A percentile compares a stretch with the other conserved stretches of the same genome.
Conservation (phyloP, 495 filamentous ascomycete genomes). For the Acidomyces sp. region DNA sequence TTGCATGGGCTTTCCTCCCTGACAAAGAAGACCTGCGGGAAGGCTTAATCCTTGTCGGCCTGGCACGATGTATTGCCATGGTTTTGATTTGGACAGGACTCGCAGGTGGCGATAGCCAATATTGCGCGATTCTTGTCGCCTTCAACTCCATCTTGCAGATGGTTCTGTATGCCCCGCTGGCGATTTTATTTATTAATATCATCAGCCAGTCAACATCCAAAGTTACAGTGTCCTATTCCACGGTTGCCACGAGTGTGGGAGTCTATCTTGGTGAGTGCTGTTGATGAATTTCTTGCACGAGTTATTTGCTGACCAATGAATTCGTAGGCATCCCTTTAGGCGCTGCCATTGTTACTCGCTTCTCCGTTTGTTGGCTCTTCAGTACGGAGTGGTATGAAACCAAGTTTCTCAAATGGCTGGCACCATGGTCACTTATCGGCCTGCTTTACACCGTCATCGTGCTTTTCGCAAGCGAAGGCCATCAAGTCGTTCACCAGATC, state of each 20-base stretch:
- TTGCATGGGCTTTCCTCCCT: conserved; percentile 75
- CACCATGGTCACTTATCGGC: conserved; percentile 69
- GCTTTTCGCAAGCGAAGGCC: conserved; percentile 71
- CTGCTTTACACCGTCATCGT: conserved; percentile 78
- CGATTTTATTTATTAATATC: conserved; percentile 63
- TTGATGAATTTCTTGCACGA: too few relatives aligned
- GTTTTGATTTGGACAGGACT: conserved; percentile 69
- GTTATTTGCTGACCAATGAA: too few relatives aligned
- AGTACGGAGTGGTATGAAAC: conserved; percentile 50
- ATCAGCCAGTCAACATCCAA: conserved; percentile 36
- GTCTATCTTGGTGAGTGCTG: conserved; percentile 81
- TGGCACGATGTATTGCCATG: conserved; percentile 78
- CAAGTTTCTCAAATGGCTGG: conserved; percentile 52
- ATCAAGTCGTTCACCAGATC: conserved; percentile 69
- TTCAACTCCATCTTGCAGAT: conserved; percentile 82
- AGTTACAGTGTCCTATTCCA: conserved; percentile 48
- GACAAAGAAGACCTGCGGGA: conserved; percentile 54
- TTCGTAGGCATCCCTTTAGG: conserved; percentile 74
- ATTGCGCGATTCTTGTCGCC: conserved; percentile 83
- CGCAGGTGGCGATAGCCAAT: conserved; percentile 66
- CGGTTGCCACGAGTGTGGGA: conserved; percentile 65
- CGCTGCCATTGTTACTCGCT: conserved; percentile 64
- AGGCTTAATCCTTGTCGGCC: conserved; percentile 63
- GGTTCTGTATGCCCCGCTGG: conserved; percentile 68
- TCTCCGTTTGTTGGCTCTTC: conserved; percentile 41